Evolutionary conservation across 106 monocot genomes (phyloP).

Genomic region (Iris macrosiphon): DNA sequence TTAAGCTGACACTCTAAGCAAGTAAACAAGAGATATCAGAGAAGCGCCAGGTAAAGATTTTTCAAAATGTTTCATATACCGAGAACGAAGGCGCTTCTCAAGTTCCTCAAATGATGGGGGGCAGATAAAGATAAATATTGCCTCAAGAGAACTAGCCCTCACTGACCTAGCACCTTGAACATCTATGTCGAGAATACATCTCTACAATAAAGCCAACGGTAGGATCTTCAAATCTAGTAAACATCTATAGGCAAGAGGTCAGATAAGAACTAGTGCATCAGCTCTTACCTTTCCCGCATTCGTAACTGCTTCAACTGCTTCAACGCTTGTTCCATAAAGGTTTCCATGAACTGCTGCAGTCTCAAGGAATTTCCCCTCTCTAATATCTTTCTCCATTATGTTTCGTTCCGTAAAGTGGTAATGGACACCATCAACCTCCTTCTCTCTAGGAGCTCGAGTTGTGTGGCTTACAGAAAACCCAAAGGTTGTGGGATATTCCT

Average conservation of each 20-base stretch:
- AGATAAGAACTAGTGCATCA: background rate
- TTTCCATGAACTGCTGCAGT: constrained; percentile 87
- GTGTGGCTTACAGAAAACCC: constrained; percentile 99
- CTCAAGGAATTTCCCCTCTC: constrained; percentile 88
- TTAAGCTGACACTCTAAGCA: no score
- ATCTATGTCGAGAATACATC: constrained; percentile 98
- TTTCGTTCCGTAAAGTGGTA: constrained; percentile 76
- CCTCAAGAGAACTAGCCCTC: constrained; percentile 76
- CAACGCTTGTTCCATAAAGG: constrained; percentile 94
- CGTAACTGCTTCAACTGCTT: constrained; percentile 83
- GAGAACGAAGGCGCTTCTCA: constrained; percentile 78
- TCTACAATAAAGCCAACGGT: constrained; percentile 27
- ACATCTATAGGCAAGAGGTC: background rate
- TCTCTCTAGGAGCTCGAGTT: constrained; percentile 80
- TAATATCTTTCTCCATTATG: constrained; percentile 83
- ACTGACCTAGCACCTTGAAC: constrained; percentile 96
- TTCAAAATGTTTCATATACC: constrained; percentile 34
- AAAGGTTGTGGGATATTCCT: constrained; percentile 76
- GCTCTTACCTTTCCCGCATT: constrained; percentile 73
- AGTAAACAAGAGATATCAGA: no score
- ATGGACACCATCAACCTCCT: constrained; percentile 74
- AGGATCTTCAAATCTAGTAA: constrained; percentile 3
- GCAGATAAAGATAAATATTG: constrained; percentile 77
- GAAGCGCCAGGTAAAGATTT: background rate
- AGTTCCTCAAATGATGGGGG: constrained; percentile 89